phyloP scores from a whole-genome alignment of 176 grass and related monocot genomes.

The Oryza brachyantha region DNA sequence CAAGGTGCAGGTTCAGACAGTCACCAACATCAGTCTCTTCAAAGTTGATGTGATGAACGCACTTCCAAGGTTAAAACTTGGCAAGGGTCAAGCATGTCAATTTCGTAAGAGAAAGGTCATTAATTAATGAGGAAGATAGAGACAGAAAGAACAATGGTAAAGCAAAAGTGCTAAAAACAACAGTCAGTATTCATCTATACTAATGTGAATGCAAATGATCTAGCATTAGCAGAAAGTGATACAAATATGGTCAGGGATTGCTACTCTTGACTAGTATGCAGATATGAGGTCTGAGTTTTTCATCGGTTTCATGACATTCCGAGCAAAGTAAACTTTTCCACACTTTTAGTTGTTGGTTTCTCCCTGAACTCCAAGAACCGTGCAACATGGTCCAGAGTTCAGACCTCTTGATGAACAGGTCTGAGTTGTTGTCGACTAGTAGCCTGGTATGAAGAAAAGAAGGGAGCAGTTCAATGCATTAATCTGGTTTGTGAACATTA shows the following conservation, averaged over 20 bases:
- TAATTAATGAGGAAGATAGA: background rate
- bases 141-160: background rate
- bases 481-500: background rate
- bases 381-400: background rate
- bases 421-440: background rate
- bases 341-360: background rate
- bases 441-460: background rate
- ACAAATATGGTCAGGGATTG: background rate
- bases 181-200: background rate
- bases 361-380: background rate
- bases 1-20: background rate
- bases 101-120: background rate
- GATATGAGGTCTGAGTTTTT: background rate
- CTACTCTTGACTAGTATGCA: background rate
- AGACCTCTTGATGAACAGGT: background rate
- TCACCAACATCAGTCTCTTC: background rate
- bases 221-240: background rate
- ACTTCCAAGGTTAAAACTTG: background rate
- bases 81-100: background rate
- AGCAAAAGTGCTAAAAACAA: background rate
- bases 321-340: background rate
- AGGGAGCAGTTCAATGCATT: background rate
- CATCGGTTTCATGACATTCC: background rate
- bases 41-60: background rate
- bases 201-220: background rate